Conservation (phyloP, 495 filamentous ascomycete genomes). For the Trichoderma asperelloides region DNA sequence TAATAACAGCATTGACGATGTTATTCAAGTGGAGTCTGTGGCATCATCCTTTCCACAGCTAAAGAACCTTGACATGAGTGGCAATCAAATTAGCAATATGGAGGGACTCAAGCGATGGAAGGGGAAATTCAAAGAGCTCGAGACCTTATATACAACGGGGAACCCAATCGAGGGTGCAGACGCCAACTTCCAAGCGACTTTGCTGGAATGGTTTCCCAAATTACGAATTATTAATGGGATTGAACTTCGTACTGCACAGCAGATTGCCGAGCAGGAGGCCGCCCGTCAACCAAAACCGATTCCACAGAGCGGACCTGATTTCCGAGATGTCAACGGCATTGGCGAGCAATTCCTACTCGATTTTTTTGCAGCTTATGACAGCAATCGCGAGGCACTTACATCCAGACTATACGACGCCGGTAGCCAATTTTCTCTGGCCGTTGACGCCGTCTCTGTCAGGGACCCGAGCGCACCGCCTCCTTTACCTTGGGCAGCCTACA, state of each 20-base stretch:
- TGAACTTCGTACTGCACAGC: conserved; percentile 60
- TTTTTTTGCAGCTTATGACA: conserved; percentile 71
- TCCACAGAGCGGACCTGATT: conserved; percentile 57
- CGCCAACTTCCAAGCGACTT: conserved; percentile 55
- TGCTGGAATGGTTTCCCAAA: conserved; percentile 72
- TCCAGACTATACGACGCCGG: conserved; percentile 65
- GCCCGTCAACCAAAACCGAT: conserved; percentile 47
- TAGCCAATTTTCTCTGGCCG: conserved; percentile 69
- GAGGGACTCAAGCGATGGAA: conserved; percentile 56
- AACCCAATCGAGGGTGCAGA: conserved; percentile 61
- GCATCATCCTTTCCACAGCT: conserved; percentile 69
- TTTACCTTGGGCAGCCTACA: conserved; percentile 60
- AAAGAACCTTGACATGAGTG: conserved; percentile 59
- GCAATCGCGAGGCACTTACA: conserved; percentile 52
- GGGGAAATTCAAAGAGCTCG: conserved; percentile 62
- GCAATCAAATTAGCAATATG: conserved; percentile 39
- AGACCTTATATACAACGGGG: conserved; percentile 67
- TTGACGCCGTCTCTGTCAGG: conserved; percentile 53
- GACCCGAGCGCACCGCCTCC: conserved; percentile 33
- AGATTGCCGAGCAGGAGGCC: conserved; percentile 39
- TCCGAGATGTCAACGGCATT: conserved; percentile 67
- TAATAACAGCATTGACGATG: conserved; percentile 62
- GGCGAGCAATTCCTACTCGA: conserved; percentile 64
- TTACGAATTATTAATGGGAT: conserved; percentile 63
- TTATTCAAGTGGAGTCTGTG: conserved; percentile 60